Percentiles rank a stretch among this genome's conserved stretches.
These are phyloP conservation scores for Exophiala dermatitidis DNA, from an alignment of 2,329 filamentous ascomycete genomes.

Conservation along the genomic window DNA sequence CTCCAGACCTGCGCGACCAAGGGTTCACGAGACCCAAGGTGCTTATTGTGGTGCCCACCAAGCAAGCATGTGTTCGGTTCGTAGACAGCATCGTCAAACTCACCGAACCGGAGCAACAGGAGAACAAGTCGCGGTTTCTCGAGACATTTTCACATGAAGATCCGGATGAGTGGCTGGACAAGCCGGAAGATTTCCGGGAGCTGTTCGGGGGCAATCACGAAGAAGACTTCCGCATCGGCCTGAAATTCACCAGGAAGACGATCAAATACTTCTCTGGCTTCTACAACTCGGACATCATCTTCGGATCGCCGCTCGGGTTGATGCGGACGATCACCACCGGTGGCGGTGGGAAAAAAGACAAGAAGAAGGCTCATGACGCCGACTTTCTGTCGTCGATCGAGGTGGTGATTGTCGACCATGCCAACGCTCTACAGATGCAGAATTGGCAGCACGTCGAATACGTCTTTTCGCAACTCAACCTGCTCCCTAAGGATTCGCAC, in stretches of 20 bases:
- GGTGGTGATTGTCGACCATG: constrained; percentile 81
- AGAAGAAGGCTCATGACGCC: constrained; percentile 61
- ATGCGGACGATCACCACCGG: constrained; percentile 79
- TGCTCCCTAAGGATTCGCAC: constrained; percentile 80
- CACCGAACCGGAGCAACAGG: constrained; percentile 79
- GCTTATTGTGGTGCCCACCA: constrained; percentile 80
- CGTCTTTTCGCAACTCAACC: constrained; percentile 85
- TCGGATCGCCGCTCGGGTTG: constrained; percentile 82
- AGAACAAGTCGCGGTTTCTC: constrained; percentile 87
- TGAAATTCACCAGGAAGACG: constrained; percentile 95
- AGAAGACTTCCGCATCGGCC: constrained; percentile 90
- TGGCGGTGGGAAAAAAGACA: constrained; percentile 29
- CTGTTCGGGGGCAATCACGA: constrained; percentile 93
- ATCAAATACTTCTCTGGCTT: constrained; percentile 93
- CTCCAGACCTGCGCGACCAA: constrained; percentile 73
- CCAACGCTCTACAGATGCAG: constrained; percentile 90
- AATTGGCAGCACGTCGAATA: constrained; percentile 96
- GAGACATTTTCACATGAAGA: constrained; percentile 69
- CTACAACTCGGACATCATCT: constrained; percentile 91
- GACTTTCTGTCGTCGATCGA: constrained; percentile 92
- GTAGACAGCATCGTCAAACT: constrained; percentile 69
- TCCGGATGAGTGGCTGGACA: constrained; percentile 59
- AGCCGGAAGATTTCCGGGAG: constrained; percentile 78
- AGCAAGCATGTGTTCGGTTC: constrained; percentile 73
- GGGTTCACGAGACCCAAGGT: constrained; percentile 94